A percentile compares a stretch with the other conserved stretches of the same genome.
These are phyloP conservation scores for Tulasnella calospora DNA, from an alignment of 768 basidiomycete species.

Conservation along the genomic window DNA sequence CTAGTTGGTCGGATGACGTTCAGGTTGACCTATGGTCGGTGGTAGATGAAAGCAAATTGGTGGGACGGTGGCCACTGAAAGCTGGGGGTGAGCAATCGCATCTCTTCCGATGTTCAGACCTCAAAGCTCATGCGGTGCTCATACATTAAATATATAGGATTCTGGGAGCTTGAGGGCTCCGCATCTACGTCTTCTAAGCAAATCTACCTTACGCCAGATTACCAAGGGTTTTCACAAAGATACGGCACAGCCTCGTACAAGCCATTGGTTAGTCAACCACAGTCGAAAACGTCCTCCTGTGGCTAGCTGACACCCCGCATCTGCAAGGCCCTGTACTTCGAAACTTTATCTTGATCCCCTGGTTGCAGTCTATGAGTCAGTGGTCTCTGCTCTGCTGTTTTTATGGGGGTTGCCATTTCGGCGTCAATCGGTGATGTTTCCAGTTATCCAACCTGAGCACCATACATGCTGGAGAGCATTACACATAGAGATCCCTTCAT, in stretches of 20 bases:
- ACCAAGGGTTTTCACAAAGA: not conserved
- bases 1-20: not conserved
- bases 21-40: not conserved
- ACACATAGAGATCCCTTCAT: no score
- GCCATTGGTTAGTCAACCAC: not conserved
- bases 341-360: not conserved
- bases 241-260: not conserved
- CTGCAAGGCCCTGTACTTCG: not conserved
- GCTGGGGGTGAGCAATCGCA: not conserved
- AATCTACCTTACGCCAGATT: not conserved
- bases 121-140: not conserved
- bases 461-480: no score
- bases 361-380: no score
- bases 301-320: not conserved
- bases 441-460: no score
- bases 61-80: not conserved
- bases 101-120: not conserved
- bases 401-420: no score
- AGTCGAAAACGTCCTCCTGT: not conserved
- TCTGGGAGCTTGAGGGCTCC: not conserved
- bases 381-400: no score
- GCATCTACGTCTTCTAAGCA: not conserved
- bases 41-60: not conserved
- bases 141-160: not conserved
- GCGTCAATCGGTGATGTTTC: no score